phyloP scores from a whole-genome alignment of 2,329 filamentous ascomycete genomes.

The Scedosporium aurantiacum region DNA sequence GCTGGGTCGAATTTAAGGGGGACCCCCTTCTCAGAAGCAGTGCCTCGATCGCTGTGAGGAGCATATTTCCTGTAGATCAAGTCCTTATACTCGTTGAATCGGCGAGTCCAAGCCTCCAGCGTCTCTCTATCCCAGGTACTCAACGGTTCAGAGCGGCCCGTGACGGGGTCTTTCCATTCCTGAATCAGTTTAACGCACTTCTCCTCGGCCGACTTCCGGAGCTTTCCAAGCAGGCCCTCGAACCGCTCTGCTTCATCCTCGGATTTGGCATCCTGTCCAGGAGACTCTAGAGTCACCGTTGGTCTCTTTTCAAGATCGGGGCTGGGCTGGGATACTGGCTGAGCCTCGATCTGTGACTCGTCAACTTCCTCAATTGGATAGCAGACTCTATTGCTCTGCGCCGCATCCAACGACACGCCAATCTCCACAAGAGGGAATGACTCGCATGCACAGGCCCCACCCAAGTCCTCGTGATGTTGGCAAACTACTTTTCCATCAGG shows the following conservation, averaged over 20 bases:
- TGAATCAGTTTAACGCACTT: slow-evolving; percentile 1
- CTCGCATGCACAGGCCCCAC: background rate
- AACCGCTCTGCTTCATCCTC: slow-evolving; percentile 2
- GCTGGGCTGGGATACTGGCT: background rate
- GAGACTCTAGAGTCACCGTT: background rate
- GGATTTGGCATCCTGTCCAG: background rate
- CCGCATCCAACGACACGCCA: background rate
- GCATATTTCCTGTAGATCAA: background rate
- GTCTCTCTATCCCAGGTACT: background rate
- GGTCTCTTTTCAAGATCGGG: background rate
- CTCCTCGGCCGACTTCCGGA: slow-evolving; percentile 1
- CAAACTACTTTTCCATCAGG: background rate
- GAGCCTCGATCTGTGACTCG: background rate
- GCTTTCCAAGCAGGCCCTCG: slow-evolving; percentile 1
- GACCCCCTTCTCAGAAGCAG: too few relatives aligned
- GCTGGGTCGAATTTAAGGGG: background rate
- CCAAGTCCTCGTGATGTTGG: background rate
- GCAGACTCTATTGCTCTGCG: slow-evolving; percentile 2
- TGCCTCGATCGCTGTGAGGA: background rate
- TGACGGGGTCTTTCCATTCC: slow-evolving; percentile 3
- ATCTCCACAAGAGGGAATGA: slow-evolving; percentile 1
- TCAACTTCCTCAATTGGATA: slow-evolving; percentile 5
- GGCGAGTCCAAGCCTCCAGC: background rate
- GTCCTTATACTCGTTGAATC: background rate
- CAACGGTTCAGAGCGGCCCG: background rate